A percentile compares a stretch with the other conserved stretches of the same genome.
phyloP scores from a whole-genome alignment of 352 stramenopile genomes.

The Bremia lactucae region DNA sequence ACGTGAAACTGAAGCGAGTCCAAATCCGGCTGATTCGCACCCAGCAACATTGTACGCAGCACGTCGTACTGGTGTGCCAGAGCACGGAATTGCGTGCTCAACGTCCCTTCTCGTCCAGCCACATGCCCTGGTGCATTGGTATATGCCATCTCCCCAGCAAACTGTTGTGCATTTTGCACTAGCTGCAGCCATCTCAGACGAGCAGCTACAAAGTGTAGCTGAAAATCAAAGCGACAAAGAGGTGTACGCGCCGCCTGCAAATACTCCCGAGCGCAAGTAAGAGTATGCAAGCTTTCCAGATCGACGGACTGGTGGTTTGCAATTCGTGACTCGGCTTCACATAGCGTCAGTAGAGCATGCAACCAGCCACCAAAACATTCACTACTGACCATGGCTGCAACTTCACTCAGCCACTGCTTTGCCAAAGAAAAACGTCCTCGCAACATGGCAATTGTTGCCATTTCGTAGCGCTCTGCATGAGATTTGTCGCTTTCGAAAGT shows the following conservation, averaged over 20 bases:
- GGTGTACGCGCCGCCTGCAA: slow-evolving; percentile 27
- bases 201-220: slow-evolving; percentile 26
- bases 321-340: slow-evolving; percentile 26
- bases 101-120: slow-evolving; percentile 13
- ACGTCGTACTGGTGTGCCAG: slow-evolving; percentile 16
- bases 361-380: slow-evolving; percentile 45
- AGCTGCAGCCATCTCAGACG: slow-evolving; percentile 32
- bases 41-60: slow-evolving; percentile 23
- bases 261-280: slow-evolving; percentile 16
- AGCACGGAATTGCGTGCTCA: slow-evolving; percentile 17
- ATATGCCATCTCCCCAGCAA: slow-evolving; percentile 29
- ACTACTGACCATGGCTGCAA: slow-evolving; percentile 19
- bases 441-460: slow-evolving; percentile 32
- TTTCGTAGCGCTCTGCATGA: slow-evolving; percentile 33
- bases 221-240: slow-evolving; percentile 34
- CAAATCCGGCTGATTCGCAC: slow-evolving; percentile 18
- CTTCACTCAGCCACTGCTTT: slow-evolving; percentile 12
- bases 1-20: slow-evolving; percentile 18
- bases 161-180: slow-evolving; percentile 32
- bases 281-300: slow-evolving; percentile 20
- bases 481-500: slow-evolving; percentile 14
- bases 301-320: slow-evolving; percentile 10
- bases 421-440: slow-evolving; percentile 23
- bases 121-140: slow-evolving; percentile 17
- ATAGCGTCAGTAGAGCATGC: slow-evolving; percentile 21